Evolutionary conservation across 2,329 filamentous ascomycete species (phyloP), one percentile per base, ranked within the genome.

Genomic region (Trichoderma cornu-damae): DNA sequence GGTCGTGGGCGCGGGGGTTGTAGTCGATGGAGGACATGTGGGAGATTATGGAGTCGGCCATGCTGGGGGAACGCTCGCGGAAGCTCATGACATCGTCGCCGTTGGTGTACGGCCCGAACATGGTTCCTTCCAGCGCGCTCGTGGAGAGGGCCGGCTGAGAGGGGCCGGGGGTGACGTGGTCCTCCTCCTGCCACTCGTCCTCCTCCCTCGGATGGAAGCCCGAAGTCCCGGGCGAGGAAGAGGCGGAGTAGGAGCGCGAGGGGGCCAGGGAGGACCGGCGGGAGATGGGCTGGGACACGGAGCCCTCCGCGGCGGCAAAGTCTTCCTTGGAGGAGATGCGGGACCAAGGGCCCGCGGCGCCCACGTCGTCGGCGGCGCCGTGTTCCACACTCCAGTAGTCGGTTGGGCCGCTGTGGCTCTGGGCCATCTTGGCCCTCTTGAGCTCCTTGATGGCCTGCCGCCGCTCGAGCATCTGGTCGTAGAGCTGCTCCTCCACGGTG

Each of bases 381-480:
- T 91, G 84, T 67, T 96, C 90, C 60, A 92, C 79, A 73, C 91
- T 96, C 90, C 91, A 96, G 43, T 82, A 83, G 46, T 88, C 84
- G 28, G 84, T 79, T 1, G 80, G 79, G 1, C 75, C 77, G n/a
- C 73, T 72, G 49, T 79, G 77, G 24, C 74, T 71, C 59, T 75
- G 73, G 3, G 77, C 75, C 72, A 80, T 77, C 60, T 76, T 81
- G n/a, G 77, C 79, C 46, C 82, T 74, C 66, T 84, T 83, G 57
- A 79, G 63, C 44, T 84, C 79, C 59, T 82, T 84, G 51, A 82
- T 67, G 47, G 77, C 77, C 37, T 82, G 80, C 7, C 83, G 80
- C 61, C 80, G 79, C 62, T 86, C 79, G 20, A 84, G 73, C 22
- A 84, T 73, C 63, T 81, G 78, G 53, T 81, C 74, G 67, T 84